Evolutionary conservation across 495 filamentous ascomycete species (phyloP), one percentile per base, ranked within the genome.

Genomic region (Niebla homalea): DNA sequence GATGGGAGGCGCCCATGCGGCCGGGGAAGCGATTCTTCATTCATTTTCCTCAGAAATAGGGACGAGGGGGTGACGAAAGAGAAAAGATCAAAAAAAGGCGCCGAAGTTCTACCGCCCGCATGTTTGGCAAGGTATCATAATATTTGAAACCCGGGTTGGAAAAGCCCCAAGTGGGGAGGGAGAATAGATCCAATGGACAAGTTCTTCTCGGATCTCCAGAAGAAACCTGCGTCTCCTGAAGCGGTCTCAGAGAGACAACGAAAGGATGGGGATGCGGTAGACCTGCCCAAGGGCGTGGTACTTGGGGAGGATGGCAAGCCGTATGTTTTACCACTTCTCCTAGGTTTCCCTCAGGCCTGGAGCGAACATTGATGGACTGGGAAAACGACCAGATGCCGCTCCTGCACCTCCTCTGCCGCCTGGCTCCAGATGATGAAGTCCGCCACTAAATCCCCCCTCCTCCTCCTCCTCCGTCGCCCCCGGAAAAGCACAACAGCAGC

Each of bases 231-330:
- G 21, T 43, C 48, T 4, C 29, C 32, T 8, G 35, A 29, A 5
- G 15, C 48, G 8, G 21, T 49, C 0, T 36, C 48, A 23, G 54
- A 59, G 29, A 35, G 58, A 8, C 55, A 58, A 57, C 53, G 65
- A 45, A 50, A 55, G 29, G 46, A 60, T 40, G 48, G 67, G 26
- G 69, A 67, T 53, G 66, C 64, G 35, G 42, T 46, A 43, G 39
- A 23, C 4, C 52, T 79, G 23, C 83, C 86, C 14, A 93, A 88
- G 64, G 90, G 89, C 54, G 73, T 94, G 6, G 77, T 94, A 3
- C 69, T 96, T 36, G 92, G 83, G 40, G 86, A 89, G 57, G 87
- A 98, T 72, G 92, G 92, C 41, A 97, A 96, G 68, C 92, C 90
- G 92, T 97, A 73, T 67, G 87, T 64, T 44, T 32, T 22, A n/a